Evolutionary conservation across 2,329 filamentous ascomycete genomes (phyloP).

Genomic region (Diplocarpon mali): DNA sequence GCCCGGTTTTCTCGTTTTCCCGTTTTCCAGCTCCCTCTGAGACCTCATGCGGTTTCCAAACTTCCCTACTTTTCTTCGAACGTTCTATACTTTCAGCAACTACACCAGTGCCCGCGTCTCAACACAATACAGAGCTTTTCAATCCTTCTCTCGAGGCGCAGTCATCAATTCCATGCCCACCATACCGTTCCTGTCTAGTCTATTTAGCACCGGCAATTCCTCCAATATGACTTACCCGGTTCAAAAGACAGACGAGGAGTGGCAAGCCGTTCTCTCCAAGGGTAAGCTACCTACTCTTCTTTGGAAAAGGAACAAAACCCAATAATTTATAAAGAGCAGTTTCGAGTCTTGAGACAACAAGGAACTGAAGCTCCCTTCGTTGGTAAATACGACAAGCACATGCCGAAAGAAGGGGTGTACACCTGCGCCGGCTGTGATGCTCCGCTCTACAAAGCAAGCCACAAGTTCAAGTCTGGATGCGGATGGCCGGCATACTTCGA

Average conservation of each 20-base stretch:
- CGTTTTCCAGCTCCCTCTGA: conserved; percentile 12
- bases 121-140: conserved; percentile 24
- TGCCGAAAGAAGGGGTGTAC: conserved; percentile 66
- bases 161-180: conserved; percentile 56
- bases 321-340: conserved; percentile 59
- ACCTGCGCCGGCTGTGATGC: conserved; percentile 76
- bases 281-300: conserved; percentile 34
- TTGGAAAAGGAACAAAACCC: conserved; percentile 21
- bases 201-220: conserved; percentile 52
- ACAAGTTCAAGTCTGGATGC: conserved; percentile 95
- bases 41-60: conserved; percentile 40
- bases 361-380: conserved; percentile 76
- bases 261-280: conserved; percentile 72
- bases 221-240: conserved; percentile 65
- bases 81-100: conserved; percentile 37
- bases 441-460: conserved; percentile 82
- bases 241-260: conserved; percentile 71
- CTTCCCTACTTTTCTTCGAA: conserved; percentile 34
- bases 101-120: conserved; percentile 26
- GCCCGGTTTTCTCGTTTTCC: neutral
- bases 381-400: conserved; percentile 82
- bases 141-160: conserved; percentile 29
- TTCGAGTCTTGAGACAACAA: conserved; percentile 83
- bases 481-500: conserved; percentile 99
- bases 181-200: conserved; percentile 65